phyloP scores from a whole-genome alignment of 768 basidiomycete genomes.

The Trametes cubensis region DNA sequence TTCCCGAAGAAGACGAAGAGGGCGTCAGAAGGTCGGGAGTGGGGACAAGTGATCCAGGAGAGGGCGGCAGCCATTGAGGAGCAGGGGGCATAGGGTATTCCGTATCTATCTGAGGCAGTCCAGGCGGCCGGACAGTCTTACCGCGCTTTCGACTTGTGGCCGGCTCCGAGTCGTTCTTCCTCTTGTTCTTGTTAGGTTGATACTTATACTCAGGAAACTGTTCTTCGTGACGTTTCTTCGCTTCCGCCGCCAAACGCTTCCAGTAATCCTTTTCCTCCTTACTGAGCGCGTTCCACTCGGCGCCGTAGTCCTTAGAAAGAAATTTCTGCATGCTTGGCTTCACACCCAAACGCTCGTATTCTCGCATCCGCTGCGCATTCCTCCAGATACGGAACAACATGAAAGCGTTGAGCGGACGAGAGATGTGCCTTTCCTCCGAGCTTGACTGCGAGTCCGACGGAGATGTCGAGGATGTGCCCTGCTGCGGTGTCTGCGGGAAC shows the following conservation, averaged over 20 bases:
- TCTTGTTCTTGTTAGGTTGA: neutral
- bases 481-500: neutral
- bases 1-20: too few species aligned
- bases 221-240: neutral
- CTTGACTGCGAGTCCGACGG: neutral
- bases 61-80: too few species aligned
- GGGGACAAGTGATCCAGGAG: too few species aligned
- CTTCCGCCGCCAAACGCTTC: neutral
- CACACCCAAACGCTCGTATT: too few species aligned
- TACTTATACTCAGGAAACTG: neutral
- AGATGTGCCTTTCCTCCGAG: neutral
- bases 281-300: too few species aligned
- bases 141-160: neutral
- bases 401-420: neutral
- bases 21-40: too few species aligned
- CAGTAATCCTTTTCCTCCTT: neutral
- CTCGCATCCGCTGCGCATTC: too few species aligned
- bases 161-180: too few species aligned
- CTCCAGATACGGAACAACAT: neutral
- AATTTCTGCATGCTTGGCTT: too few species aligned
- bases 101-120: too few species aligned
- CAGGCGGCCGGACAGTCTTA: neutral
- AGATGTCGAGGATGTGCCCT: neutral
- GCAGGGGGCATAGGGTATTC: too few species aligned
- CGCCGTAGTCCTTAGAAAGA: too few species aligned